phyloP scores from a whole-genome alignment of 192 early-diverging fungal species.

The Ambispora gerdemannii region DNA sequence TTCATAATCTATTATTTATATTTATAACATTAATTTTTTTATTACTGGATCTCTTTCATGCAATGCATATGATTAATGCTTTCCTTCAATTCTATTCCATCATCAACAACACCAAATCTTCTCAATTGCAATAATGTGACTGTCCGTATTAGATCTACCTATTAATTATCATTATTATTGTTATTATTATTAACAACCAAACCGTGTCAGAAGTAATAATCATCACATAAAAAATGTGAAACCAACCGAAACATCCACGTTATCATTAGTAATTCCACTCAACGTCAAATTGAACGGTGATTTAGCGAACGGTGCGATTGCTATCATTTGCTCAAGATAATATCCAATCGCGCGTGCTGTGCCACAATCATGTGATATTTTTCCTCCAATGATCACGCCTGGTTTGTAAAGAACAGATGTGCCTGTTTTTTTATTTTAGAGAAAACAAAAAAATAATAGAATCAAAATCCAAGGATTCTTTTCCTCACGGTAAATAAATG shows the following conservation, averaged over 20 bases:
- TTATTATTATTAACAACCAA: not conserved
- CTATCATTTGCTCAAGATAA: constrained; percentile 88
- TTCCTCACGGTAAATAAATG: not conserved
- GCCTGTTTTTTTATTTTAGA: constrained; percentile 47
- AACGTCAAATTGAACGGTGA: constrained; percentile 76
- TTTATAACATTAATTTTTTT: no score
- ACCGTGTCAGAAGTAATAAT: not conserved
- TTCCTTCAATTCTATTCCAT: constrained; percentile 79
- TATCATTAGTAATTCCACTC: constrained; percentile 91
- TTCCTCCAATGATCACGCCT: constrained; percentile 87
- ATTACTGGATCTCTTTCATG: no score
- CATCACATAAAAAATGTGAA: no score
- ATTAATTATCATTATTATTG: constrained; percentile 5
- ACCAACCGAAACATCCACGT: constrained; percentile 82
- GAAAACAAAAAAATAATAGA: not conserved
- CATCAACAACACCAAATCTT: constrained; percentile 85
- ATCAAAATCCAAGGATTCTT: not conserved
- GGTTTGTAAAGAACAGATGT: constrained; percentile 83
- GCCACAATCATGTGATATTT: constrained; percentile 83
- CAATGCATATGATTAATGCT: no score
- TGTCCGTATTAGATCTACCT: constrained; percentile 89
- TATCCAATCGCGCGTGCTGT: constrained; percentile 85
- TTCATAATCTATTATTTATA: constrained; percentile 82
- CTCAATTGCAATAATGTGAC: constrained; percentile 79
- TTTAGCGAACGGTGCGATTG: constrained; percentile 92